Percentiles rank a stretch among this genome's conserved stretches.
phyloP scores from a whole-genome alignment of 495 filamentous ascomycete species.

The Penicillium angulare region DNA sequence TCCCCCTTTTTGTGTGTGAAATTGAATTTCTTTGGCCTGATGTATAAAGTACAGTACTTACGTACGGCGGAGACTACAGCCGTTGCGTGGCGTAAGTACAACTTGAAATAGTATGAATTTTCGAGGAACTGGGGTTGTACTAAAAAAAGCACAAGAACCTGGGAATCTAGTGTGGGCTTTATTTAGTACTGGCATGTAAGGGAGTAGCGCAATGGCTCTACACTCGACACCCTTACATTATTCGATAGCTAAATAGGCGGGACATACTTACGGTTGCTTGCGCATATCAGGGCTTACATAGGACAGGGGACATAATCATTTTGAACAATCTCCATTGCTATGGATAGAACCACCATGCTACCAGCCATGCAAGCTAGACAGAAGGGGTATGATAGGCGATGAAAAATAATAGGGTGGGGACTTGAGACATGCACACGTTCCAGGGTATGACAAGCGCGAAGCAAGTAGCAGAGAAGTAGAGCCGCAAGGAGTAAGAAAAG shows the following conservation, averaged over 20 bases:
- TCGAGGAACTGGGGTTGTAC: no score
- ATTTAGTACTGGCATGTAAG: no score
- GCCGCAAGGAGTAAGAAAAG: conserved; percentile 4
- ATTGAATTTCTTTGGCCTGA: no score
- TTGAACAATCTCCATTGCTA: conserved; percentile 14
- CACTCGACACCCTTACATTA: no score
- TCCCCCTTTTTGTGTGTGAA: no score
- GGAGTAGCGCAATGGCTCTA: no score
- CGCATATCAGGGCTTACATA: neutral
- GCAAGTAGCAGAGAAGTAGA: conserved; percentile 15
- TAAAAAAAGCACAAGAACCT: no score
- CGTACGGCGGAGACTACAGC: no score
- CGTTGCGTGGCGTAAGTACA: no score
- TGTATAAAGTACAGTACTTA: no score
- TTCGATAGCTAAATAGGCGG: neutral
- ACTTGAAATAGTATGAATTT: no score
- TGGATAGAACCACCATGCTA: conserved; percentile 18
- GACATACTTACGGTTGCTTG: neutral
- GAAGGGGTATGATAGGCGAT: conserved; percentile 14
- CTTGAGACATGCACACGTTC: conserved; percentile 25
- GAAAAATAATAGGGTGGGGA: conserved; percentile 12
- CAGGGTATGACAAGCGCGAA: conserved; percentile 19
- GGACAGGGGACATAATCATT: neutral
- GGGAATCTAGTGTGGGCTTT: no score
- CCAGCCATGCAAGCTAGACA: conserved; percentile 21